phyloP scores from a whole-genome alignment of 208 protist genomes.

The Trypanosoma lewisi region DNA sequence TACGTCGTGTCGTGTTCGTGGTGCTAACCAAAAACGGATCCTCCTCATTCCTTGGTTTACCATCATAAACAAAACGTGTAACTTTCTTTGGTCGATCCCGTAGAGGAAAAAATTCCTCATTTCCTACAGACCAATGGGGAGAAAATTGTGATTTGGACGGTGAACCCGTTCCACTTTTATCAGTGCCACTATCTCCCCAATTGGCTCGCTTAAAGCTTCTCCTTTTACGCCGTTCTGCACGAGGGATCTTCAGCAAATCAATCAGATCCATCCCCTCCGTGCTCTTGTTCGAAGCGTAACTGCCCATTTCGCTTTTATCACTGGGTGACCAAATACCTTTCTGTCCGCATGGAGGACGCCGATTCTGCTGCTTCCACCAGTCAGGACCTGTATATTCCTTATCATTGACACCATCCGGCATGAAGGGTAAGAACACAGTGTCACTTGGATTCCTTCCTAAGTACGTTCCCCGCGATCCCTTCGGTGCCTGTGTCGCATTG shows the following conservation, averaged over 20 bases:
- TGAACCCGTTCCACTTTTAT: neutral
- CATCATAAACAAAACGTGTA: neutral
- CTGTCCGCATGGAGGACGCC: too few species aligned
- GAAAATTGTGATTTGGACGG: neutral
- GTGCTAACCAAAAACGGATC: neutral
- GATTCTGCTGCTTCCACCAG: conserved; percentile 9
- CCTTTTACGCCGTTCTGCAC: neutral
- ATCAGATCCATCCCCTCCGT: neutral
- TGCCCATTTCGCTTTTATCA: neutral
- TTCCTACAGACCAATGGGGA: neutral
- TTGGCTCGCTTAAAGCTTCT: neutral
- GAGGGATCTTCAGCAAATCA: neutral
- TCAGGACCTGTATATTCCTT: neutral
- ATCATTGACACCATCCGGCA: neutral
- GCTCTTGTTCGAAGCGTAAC: neutral
- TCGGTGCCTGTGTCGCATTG: neutral
- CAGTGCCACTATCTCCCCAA: neutral
- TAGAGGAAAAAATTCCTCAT: neutral
- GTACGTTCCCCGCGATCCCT: neutral
- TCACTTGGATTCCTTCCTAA: neutral
- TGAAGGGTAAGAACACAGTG: neutral
- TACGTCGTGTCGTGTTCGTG: neutral
- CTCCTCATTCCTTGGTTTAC: neutral
- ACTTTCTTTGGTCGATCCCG: neutral
- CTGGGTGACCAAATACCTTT: neutral